phyloP scores from a whole-genome alignment of 371 early-diverging fungal species.

The Mortierella sp. region DNA sequence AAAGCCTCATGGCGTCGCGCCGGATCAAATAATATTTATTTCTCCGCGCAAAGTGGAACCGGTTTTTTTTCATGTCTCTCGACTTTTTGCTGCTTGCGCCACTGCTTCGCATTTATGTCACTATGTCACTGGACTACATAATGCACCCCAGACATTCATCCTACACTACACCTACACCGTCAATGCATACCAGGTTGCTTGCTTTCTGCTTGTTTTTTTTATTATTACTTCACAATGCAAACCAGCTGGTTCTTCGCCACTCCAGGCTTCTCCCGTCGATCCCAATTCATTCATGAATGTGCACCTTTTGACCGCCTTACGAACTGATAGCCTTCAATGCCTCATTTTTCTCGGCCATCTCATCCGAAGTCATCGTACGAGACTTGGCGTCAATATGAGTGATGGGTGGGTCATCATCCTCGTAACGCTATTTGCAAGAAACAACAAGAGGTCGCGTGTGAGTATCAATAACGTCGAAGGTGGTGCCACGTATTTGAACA shows the following conservation, averaged over 20 bases:
- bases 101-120: too few species aligned
- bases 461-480: neutral
- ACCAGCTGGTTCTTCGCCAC: neutral
- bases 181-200: neutral
- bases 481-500: neutral
- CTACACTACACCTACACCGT: too few species aligned
- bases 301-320: neutral
- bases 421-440: constrained; percentile 24
- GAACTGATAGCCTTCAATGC: constrained; percentile 41
- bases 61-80: neutral
- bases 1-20: neutral
- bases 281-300: neutral
- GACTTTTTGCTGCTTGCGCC: neutral
- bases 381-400: constrained; percentile 43
- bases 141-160: too few species aligned
- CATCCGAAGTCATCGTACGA: constrained; percentile 52
- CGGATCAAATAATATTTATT: neutral
- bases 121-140: too few species aligned
- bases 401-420: constrained; percentile 46
- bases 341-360: constrained; percentile 44
- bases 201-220: neutral
- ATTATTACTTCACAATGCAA: neutral
- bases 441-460: too few species aligned
- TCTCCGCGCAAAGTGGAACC: constrained; percentile 12
- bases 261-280: neutral